A percentile compares a stretch with the other conserved stretches of the same genome.
Conservation (phyloP, 306 rosid genomes). For the Rubus idaeus region DNA sequence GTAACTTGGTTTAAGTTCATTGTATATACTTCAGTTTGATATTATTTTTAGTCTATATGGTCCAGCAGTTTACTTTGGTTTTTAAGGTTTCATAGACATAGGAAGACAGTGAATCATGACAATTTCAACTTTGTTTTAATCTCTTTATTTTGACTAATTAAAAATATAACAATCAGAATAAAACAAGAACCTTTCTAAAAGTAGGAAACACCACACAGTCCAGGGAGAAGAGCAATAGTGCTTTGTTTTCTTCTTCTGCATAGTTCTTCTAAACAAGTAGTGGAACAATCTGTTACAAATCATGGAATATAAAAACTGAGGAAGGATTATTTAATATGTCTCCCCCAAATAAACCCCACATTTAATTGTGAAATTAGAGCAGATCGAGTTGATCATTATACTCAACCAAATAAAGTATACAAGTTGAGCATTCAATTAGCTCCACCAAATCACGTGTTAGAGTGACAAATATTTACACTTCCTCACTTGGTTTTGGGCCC, state of each 20-base stretch:
- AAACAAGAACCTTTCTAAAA: constrained; percentile 14
- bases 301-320: background rate
- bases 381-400: constrained; percentile 2
- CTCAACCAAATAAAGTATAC: constrained; percentile 26
- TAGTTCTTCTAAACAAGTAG: constrained; percentile 6
- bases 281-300: constrained; percentile 14
- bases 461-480: constrained; percentile 34
- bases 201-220: background rate
- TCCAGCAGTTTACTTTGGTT: background rate
- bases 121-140: constrained; percentile 25
- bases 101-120: constrained; percentile 16
- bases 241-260: background rate
- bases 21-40: too few species aligned
- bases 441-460: constrained; percentile 20
- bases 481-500: constrained; percentile 23
- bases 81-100: constrained; percentile 19
- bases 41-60: background rate
- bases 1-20: too few species aligned
- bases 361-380: background rate
- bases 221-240: constrained; percentile 8
- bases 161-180: background rate
- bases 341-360: background rate
- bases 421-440: constrained; percentile 20
- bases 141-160: constrained; percentile 5
- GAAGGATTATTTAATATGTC: background rate